Percentiles rank a stretch among this genome's conserved stretches.
These are phyloP conservation scores for Syzygium grande DNA, from an alignment of 345 rosid genomes.

Conservation along the genomic window DNA sequence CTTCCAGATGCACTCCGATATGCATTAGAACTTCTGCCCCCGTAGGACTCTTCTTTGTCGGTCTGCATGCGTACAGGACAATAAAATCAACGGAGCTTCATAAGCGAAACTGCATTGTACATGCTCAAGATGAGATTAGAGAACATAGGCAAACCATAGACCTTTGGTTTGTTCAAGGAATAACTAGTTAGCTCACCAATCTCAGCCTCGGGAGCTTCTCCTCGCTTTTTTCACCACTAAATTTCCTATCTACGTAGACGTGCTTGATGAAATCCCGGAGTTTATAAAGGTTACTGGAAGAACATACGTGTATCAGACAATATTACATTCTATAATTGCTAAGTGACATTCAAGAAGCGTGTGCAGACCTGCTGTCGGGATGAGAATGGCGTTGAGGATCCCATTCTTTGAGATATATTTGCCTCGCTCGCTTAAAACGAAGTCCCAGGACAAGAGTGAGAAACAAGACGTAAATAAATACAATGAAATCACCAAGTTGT, in stretches of 20 bases:
- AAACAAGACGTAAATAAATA: background rate
- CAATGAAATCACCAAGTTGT: slow-evolving; percentile 1
- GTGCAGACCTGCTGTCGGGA: slow-evolving; percentile 74
- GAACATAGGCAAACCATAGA: background rate
- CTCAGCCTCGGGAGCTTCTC: slow-evolving; percentile 33
- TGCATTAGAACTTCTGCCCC: slow-evolving; percentile 23
- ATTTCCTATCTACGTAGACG: slow-evolving; percentile 73
- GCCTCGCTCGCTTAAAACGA: slow-evolving; percentile 51
- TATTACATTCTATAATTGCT: background rate
- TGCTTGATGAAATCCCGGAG: slow-evolving; percentile 77
- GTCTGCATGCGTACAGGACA: slow-evolving; percentile 22
- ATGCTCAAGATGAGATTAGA: background rate
- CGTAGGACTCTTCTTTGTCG: slow-evolving; percentile 29
- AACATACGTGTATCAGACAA: slow-evolving; percentile 17
- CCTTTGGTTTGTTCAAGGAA: background rate
- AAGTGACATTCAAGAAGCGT: background rate
- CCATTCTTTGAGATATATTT: slow-evolving; percentile 67
- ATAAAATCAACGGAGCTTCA: background rate
- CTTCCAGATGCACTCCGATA: slow-evolving; percentile 31
- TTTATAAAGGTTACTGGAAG: slow-evolving; percentile 57
- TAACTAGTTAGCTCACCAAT: slow-evolving; percentile 32
- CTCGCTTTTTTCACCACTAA: slow-evolving; percentile 33
- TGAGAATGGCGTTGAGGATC: slow-evolving; percentile 53
- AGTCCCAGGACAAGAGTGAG: background rate
- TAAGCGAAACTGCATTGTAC: background rate